Conservation (phyloP, 305 asterid species). For the Petunia hybrid region DNA sequence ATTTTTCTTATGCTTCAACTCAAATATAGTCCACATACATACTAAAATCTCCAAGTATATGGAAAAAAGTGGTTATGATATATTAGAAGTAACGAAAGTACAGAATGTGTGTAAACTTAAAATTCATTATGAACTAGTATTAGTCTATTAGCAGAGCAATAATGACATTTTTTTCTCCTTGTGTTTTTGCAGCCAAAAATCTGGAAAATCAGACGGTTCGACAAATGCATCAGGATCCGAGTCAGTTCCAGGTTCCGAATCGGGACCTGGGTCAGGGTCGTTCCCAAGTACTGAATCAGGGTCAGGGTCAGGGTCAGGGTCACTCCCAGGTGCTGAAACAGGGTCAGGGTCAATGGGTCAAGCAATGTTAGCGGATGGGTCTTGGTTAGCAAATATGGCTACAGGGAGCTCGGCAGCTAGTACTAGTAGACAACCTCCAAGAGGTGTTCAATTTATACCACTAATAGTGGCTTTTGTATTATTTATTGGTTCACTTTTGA, state of each 20-base stretch:
- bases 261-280: slow-evolving; percentile 15
- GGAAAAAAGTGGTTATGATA: too few relatives aligned
- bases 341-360: slow-evolving; percentile 51
- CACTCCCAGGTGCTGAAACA: slow-evolving; percentile 12
- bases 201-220: slow-evolving; percentile 43
- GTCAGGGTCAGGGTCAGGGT: slow-evolving; percentile 13
- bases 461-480: slow-evolving; percentile 39
- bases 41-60: background rate
- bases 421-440: slow-evolving; percentile 33
- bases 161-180: background rate
- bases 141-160: background rate
- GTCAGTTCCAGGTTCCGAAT: background rate
- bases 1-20: too few relatives aligned
- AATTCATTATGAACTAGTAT: background rate
- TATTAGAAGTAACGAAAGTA: background rate
- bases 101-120: background rate
- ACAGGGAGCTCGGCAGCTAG: slow-evolving; percentile 53
- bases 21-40: too few relatives aligned
- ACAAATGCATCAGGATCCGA: slow-evolving; percentile 33
- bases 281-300: slow-evolving; percentile 11
- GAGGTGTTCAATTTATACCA: slow-evolving; percentile 37
- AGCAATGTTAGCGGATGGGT: slow-evolving; percentile 68
- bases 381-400: slow-evolving; percentile 83
- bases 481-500: slow-evolving; percentile 32
- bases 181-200: slow-evolving; percentile 49